A percentile compares a stretch with the other conserved stretches of the same genome.
These are phyloP conservation scores for Aaosphaeria arxii DNA, from an alignment of 2,329 filamentous ascomycete species.

Conservation along the genomic window DNA sequence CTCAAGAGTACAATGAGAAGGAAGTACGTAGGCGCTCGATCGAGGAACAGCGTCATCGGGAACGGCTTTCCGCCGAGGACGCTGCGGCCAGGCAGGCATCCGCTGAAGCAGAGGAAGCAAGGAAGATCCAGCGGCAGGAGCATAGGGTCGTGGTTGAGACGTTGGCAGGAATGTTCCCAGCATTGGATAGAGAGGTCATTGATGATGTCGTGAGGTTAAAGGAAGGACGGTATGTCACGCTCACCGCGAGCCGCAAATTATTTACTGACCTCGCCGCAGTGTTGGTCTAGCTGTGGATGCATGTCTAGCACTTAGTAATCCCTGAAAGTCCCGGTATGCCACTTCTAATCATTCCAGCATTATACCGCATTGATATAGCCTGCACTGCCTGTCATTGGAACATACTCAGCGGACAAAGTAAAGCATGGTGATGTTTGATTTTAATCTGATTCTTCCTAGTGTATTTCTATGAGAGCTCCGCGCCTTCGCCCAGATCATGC, in stretches of 20 bases:
- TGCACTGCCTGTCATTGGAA: too few relatives aligned
- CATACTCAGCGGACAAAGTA: too few relatives aligned
- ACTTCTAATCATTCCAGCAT: too few relatives aligned
- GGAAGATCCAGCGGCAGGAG: constrained; percentile 77
- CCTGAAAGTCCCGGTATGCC: constrained; percentile 6
- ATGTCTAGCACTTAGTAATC: constrained; percentile 44
- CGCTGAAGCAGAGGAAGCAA: constrained; percentile 83
- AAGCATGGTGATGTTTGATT: too few relatives aligned
- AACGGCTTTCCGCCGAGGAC: constrained; percentile 69
- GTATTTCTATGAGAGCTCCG: too few relatives aligned
- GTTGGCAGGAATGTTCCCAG: constrained; percentile 92
- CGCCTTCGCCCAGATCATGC: too few relatives aligned
- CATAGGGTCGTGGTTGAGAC: constrained; percentile 92
- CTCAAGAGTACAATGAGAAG: constrained; percentile 12
- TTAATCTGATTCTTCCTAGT: too few relatives aligned
- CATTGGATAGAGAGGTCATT: constrained; percentile 89
- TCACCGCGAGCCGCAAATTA: background rate
- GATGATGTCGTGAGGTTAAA: constrained; percentile 96
- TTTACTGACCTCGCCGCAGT: constrained; percentile 13
- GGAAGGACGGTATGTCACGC: constrained; percentile 73
- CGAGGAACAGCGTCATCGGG: constrained; percentile 25
- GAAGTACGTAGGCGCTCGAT: constrained; percentile 14
- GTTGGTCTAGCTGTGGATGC: constrained; percentile 49
- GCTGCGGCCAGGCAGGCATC: constrained; percentile 87
- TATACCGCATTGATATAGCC: too few relatives aligned